These are phyloP conservation scores for Ustilago sp. DNA, from an alignment of 1,284 basidiomycete genomes.

Conservation along the genomic window DNA sequence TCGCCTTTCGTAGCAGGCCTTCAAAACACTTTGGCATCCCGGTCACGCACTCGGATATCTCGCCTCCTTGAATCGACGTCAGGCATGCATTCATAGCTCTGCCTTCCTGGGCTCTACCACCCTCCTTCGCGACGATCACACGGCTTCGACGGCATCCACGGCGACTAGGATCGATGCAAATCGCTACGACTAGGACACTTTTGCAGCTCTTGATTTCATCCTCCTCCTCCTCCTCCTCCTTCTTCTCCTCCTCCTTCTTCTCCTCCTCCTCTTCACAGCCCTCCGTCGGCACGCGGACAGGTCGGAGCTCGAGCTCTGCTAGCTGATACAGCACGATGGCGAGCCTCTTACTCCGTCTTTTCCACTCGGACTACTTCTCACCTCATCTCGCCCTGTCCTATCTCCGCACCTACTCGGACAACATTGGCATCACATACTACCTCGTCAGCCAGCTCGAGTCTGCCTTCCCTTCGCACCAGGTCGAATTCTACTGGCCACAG, in stretches of 20 bases:
- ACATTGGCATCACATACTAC: constrained; percentile 68
- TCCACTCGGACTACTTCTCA: constrained; percentile 68
- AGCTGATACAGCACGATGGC: constrained; percentile 48
- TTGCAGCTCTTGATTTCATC: neutral
- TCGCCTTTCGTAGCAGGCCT: neutral
- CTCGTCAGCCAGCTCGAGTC: constrained; percentile 63
- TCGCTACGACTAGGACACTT: neutral
- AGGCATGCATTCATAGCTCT: neutral
- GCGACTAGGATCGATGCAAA: neutral
- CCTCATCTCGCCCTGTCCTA: constrained; percentile 68
- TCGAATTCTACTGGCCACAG: constrained; percentile 69
- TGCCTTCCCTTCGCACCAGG: constrained; percentile 55
- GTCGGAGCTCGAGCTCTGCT: neutral
- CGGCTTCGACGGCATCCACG: neutral
- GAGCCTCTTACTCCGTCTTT: constrained; percentile 66
- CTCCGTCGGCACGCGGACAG: neutral
- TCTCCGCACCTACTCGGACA: constrained; percentile 65
- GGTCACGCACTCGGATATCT: neutral
- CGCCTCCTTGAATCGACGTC: neutral
- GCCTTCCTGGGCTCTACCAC: neutral
- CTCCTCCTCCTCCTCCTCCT: neutral
- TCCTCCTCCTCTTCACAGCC: neutral
- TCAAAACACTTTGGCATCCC: too few relatives aligned
- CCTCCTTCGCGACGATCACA: neutral
- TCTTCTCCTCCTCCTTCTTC: too few relatives aligned